These are phyloP conservation scores for Biscutella laevigata DNA, from an alignment of 441 rosid genomes.

Conservation along the genomic window DNA sequence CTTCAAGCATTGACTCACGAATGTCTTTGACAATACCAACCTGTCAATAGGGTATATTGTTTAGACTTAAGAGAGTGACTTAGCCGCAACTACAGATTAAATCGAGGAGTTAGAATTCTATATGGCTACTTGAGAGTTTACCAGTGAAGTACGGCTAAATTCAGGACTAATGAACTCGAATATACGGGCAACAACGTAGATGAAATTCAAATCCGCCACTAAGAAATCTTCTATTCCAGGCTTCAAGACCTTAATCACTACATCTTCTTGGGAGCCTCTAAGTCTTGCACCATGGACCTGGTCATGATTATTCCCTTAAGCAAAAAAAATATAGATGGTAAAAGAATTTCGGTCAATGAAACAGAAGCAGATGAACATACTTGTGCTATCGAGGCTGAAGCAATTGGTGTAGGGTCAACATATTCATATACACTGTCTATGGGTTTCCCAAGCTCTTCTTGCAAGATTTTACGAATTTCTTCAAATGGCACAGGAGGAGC, in stretches of 20 bases:
- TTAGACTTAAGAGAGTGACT: slow-evolving; percentile 9
- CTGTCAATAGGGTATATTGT: slow-evolving; percentile 31
- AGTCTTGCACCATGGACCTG: slow-evolving; percentile 97
- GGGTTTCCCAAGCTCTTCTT: slow-evolving; percentile 82
- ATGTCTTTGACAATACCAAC: slow-evolving; percentile 88
- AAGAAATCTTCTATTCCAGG: slow-evolving; percentile 89
- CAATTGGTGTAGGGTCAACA: slow-evolving; percentile 84
- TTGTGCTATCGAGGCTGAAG: slow-evolving; percentile 98
- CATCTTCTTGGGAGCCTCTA: slow-evolving; percentile 76
- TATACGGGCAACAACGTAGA: slow-evolving; percentile 79
- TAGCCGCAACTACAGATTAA: not conserved
- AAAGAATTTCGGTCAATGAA: not conserved
- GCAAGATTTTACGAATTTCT: slow-evolving; percentile 66
- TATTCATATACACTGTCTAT: slow-evolving; percentile 74
- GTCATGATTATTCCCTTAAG: slow-evolving; percentile 17
- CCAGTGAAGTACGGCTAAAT: slow-evolving; percentile 83
- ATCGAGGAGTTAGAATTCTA: not conserved
- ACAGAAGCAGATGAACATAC: slow-evolving; percentile 24
- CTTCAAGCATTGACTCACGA: slow-evolving; percentile 95
- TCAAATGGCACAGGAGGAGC: slow-evolving; percentile 74
- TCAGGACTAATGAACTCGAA: slow-evolving; percentile 91
- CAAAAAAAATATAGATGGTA: slow-evolving; percentile 9
- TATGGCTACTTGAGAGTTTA: slow-evolving; percentile 28
- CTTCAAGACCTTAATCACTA: slow-evolving; percentile 89
- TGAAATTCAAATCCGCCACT: slow-evolving; percentile 90